phyloP scores from a whole-genome alignment of 2,329 filamentous ascomycete species.

The Stemphylium vesicarium region DNA sequence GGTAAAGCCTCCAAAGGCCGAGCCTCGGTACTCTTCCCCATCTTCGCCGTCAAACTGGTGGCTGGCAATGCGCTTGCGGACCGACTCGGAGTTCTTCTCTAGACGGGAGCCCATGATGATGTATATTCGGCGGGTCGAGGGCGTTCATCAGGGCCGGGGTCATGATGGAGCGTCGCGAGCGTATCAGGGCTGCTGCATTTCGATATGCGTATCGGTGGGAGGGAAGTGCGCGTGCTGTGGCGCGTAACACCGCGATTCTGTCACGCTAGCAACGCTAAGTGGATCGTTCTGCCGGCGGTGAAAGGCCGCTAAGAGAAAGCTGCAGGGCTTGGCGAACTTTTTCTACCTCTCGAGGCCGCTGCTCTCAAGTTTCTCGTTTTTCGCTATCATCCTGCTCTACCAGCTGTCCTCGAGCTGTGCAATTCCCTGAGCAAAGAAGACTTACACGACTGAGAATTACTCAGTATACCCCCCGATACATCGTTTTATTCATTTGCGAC shows the following conservation, averaged over 20 bases:
- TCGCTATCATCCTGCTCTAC: conserved; percentile 17
- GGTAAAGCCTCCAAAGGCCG: conserved; percentile 83
- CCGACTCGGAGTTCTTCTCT: conserved; percentile 63
- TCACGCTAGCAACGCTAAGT: conserved; percentile 18
- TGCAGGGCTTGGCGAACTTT: conserved; percentile 40
- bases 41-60: conserved; percentile 80
- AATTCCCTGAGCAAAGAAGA: conserved; percentile 15
- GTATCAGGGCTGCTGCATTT: conserved; percentile 4
- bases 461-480: conserved; percentile 4
- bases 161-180: conserved; percentile 29
- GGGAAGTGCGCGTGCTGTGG: conserved; percentile 20
- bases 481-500: conserved; percentile 7
- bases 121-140: conserved; percentile 19
- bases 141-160: conserved; percentile 27
- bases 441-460: not conserved
- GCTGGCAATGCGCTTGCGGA: conserved; percentile 68
- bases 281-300: conserved; percentile 34
- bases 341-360: conserved; percentile 23
- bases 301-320: conserved; percentile 22
- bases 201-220: conserved; percentile 1
- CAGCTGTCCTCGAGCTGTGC: conserved; percentile 29
- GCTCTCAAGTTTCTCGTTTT: conserved; percentile 20
- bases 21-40: conserved; percentile 89
- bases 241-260: conserved; percentile 16
- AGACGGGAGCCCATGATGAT: conserved; percentile 66